Evolutionary conservation across 2,329 filamentous ascomycete genomes (phyloP).

Genomic region (Fusarium anguioides): DNA sequence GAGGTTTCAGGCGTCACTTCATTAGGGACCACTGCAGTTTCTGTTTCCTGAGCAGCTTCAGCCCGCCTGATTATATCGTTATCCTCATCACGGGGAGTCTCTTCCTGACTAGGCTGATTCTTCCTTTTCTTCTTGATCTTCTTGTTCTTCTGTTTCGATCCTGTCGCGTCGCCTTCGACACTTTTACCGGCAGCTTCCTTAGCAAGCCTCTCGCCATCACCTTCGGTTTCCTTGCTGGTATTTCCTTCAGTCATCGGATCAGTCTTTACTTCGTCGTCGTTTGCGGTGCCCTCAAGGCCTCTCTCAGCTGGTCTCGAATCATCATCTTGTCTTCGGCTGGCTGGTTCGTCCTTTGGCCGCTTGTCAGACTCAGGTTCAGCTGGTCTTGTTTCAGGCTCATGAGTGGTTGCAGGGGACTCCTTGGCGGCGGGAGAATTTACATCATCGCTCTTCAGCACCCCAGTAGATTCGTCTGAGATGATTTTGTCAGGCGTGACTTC

Average conservation of each 20-base stretch:
- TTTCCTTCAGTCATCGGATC: slow-evolving; percentile 2
- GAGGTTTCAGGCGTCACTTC: not conserved
- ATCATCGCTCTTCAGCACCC: not conserved
- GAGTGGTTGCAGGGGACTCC: not conserved
- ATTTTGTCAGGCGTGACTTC: not conserved
- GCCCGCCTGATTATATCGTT: slow-evolving; percentile 4
- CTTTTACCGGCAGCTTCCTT: slow-evolving; percentile 11
- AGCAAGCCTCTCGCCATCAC: not conserved
- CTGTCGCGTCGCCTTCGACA: slow-evolving; percentile 10
- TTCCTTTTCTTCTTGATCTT: slow-evolving; percentile 51
- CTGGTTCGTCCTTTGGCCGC: not conserved
- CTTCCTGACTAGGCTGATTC: slow-evolving; percentile 20
- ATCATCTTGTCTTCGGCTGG: not conserved
- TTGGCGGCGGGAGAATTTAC: not conserved
- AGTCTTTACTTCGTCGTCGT: not conserved
- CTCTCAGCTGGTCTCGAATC: not conserved
- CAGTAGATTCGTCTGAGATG: slow-evolving; percentile 2
- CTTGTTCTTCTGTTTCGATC: slow-evolving; percentile 48
- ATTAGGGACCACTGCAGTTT: not conserved
- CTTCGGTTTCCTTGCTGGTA: not conserved
- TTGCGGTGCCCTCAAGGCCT: not conserved
- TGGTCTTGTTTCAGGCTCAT: not conserved
- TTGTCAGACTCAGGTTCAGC: not conserved
- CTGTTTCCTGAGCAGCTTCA: slow-evolving; percentile 2
- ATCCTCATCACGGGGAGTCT: slow-evolving; percentile 2